Base-by-base conservation (phyloP, 2,329 filamentous ascomycete species). In the Colletotrichum aenigma region DNA sequence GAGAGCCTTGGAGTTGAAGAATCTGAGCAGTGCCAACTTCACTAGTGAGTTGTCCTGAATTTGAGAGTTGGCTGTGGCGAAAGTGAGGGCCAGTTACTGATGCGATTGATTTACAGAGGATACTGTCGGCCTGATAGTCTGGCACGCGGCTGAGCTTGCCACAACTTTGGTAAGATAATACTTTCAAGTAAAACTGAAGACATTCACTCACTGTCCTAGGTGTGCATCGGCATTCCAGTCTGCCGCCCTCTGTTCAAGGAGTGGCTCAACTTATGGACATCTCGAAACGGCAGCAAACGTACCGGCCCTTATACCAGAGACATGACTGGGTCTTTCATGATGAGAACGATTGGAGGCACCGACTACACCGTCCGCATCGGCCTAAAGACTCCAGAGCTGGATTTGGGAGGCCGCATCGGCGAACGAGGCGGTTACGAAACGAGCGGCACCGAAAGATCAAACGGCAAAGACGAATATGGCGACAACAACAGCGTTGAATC, bases 151-250 rank as follows among this genome's bases (percentile, higher is more conserved):
- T 30, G 85, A 87, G 61, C 81, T 85, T 10, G 79, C 84, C 4
- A 83, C 85, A 4, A 83, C 84, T 10, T 83, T 87, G 13, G 66
- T 69, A n/a, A 36, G 30, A 26, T 30, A 7, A 26, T 30, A 7
- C 15, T 36, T 21, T 21, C 21, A 7, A 16, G 12, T 8, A 13
- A 30, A 8, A 4, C 2, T 8, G 4, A 16, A 34, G 24, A 48
- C 26, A 24, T 43, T 16, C 43, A 24, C 43, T 67, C 1, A 67
- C 10, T 9, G 3, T 30, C 6, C 30, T 21, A 67, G 80, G 79
- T 86, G 21, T 86, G 85, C 78, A 83, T 85, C 26, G 83, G 83
- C 7, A 84, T 87, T 5, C 84, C 85, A 1, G 83, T 85, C 6
- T 82, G 85, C 9, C 81, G 84, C 1, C 85, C 85, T 0, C 78